Evolutionary conservation across 2,329 filamentous ascomycete species (phyloP).

Genomic region (Macrophomina phaseolina): DNA sequence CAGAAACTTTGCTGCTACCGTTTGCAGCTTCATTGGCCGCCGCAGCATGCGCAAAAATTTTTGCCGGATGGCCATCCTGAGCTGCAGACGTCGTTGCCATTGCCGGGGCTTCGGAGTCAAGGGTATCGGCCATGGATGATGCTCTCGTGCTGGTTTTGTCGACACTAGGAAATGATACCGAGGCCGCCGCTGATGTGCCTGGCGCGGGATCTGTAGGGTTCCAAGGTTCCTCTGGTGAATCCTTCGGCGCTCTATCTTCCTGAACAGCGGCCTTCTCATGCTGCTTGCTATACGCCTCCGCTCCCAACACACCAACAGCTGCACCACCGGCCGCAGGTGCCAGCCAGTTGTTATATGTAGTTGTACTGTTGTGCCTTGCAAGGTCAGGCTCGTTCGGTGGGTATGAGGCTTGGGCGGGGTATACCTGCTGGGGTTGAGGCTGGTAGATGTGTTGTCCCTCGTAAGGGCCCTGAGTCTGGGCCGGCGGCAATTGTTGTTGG

Average conservation of each 20-base stretch:
- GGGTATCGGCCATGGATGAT: constrained; percentile 12
- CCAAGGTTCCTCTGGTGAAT: neutral
- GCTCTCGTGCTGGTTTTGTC: constrained; percentile 20
- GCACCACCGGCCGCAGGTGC: constrained; percentile 54
- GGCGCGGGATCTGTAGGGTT: neutral
- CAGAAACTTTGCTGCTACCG: neutral
- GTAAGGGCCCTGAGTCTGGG: constrained; percentile 26
- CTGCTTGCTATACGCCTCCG: constrained; percentile 39
- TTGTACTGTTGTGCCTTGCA: constrained; percentile 47
- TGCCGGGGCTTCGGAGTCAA: constrained; percentile 8
- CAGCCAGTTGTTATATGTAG: constrained; percentile 61
- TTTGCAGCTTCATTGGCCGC: constrained; percentile 17
- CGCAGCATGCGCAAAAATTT: constrained; percentile 9
- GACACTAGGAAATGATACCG: constrained; percentile 12
- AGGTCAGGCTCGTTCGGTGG: constrained; percentile 28
- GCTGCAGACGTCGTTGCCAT: constrained; percentile 18
- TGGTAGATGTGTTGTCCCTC: constrained; percentile 27
- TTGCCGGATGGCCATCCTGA: neutral
- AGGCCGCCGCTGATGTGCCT: constrained; percentile 4
- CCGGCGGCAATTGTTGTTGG: constrained; percentile 30
- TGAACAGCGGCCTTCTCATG: constrained; percentile 34
- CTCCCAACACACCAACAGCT: constrained; percentile 48
- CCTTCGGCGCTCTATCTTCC: constrained; percentile 23
- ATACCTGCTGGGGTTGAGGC: constrained; percentile 28
- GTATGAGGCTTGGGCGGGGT: constrained; percentile 22